Conservation (phyloP, 2,329 filamentous ascomycete genomes). For the Penicillium sp. region DNA sequence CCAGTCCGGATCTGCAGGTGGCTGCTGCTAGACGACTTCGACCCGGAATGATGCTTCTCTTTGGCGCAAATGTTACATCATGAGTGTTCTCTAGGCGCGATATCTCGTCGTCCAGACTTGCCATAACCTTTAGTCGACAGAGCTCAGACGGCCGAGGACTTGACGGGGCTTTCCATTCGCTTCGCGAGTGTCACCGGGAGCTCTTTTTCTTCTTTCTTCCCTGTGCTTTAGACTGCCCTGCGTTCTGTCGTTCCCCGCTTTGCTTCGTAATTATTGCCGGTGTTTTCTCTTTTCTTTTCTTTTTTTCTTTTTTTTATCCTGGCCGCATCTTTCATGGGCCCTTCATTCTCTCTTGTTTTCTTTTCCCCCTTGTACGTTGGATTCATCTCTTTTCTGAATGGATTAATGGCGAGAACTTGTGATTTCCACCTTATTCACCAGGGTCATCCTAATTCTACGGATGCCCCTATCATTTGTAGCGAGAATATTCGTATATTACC, state of each 20-base stretch:
- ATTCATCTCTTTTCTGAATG: slow-evolving; percentile 32
- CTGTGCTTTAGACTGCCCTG: slow-evolving; percentile 34
- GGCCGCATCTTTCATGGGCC: slow-evolving; percentile 17
- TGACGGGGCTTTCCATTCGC: slow-evolving; percentile 8
- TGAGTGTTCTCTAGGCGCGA: slow-evolving; percentile 18
- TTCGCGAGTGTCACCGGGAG: slow-evolving; percentile 11
- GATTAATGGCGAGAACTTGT: slow-evolving; percentile 37
- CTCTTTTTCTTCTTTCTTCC: slow-evolving; percentile 21
- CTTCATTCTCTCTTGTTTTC: slow-evolving; percentile 13
- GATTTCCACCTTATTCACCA: slow-evolving; percentile 7
- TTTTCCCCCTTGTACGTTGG: slow-evolving; percentile 30
- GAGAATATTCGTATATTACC: neutral
- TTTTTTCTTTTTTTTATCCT: slow-evolving; percentile 8
- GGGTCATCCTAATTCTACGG: neutral
- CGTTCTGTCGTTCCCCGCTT: slow-evolving; percentile 26
- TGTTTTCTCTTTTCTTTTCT: slow-evolving; percentile 12
- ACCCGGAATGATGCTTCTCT: slow-evolving; percentile 21
- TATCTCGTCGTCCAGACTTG: slow-evolving; percentile 15
- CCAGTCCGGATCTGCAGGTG: slow-evolving; percentile 74
- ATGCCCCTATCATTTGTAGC: neutral
- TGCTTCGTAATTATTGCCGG: slow-evolving; percentile 29
- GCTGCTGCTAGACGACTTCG: slow-evolving; percentile 71
- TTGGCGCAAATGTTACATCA: slow-evolving; percentile 26
- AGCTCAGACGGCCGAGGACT: slow-evolving; percentile 8
- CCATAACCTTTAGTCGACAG: slow-evolving; percentile 5